Base-by-base conservation (phyloP, 106 monocot genomes). In the Cymbidium sinense region DNA sequence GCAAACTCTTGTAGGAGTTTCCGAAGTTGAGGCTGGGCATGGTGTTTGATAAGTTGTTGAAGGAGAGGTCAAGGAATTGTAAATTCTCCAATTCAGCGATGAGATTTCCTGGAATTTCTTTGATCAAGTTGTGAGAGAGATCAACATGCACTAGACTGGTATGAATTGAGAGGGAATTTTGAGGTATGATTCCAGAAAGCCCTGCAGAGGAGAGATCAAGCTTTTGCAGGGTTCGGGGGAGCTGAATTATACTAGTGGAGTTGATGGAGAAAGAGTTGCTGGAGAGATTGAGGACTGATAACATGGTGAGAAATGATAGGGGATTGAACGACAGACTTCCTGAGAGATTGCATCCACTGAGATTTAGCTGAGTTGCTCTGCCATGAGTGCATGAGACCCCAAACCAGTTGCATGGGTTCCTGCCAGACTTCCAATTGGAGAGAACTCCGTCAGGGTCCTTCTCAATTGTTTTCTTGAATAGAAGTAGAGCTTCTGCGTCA, bases 201-300 rank as follows among this genome's bases (percentile, higher is more conserved):
- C 89, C 89, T 19, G 83, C 27, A 15, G 85, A 81, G 27, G 89
- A 87, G 70, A 91, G 82, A 83, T 88, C 88, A 13, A 95, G 87
- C 70, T 78, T 79, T 23, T 77, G 50, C 37, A 95, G 64, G 65
- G 78, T 43, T 1, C 3, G 50, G 4, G 95, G 93, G 52, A 95
- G 87, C 25, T 82, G 80, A 47, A 88, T 75, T 43, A 93, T 34
- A 67, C 77, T 28, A 33, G 82, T 79, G 58, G 87, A 84, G 55
- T 80, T 89, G 35, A 86, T 78, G 50, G 73, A 83, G 52, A 86
- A 84, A 35, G 51, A 58, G 50, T 95, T 95, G 70, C 31, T 50
- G 33, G 95, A 95, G 70, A 93, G 85, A 79, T 95, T 82, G 76
- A 95, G 86, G 64, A 70, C 21, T 12, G 78, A 76, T n/a, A 95